A percentile compares a stretch with the other conserved stretches of the same genome.
Evolutionary conservation across 495 filamentous ascomycete species (phyloP).

Genomic region (Pseudomonodictys pantanalensis): DNA sequence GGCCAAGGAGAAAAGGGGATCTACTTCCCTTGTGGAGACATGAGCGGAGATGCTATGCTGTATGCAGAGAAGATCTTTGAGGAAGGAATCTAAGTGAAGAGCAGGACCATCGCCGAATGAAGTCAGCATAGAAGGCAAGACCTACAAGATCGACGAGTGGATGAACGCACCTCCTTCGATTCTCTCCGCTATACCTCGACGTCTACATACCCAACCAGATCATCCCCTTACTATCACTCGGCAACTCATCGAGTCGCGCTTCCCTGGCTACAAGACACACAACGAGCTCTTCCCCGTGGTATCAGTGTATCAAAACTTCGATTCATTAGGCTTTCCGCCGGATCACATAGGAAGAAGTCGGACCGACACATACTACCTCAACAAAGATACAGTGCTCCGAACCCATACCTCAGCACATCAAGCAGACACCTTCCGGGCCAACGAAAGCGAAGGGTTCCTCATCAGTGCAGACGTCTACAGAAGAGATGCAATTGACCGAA

Average conservation of each 20-base stretch:
- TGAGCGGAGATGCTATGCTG: too few relatives aligned
- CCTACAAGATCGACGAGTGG: conserved; percentile 73
- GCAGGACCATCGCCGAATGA: conserved; percentile 21
- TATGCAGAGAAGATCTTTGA: too few relatives aligned
- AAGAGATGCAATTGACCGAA: conserved; percentile 88
- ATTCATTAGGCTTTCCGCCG: conserved; percentile 84
- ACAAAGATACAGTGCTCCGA: conserved; percentile 74
- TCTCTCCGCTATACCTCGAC: conserved; percentile 65
- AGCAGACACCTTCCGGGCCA: conserved; percentile 72
- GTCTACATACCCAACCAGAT: conserved; percentile 79
- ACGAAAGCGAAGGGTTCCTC: conserved; percentile 73
- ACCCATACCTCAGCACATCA: conserved; percentile 96
- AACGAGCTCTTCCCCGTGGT: conserved; percentile 80
- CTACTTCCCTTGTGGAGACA: too few relatives aligned
- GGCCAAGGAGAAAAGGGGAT: too few relatives aligned
- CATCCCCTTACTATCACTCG: conserved; percentile 91
- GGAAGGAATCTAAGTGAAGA: conserved; percentile 12
- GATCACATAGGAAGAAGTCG: conserved; percentile 86
- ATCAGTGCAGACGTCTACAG: conserved; percentile 96
- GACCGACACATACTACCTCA: conserved; percentile 95
- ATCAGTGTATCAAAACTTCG: conserved; percentile 85
- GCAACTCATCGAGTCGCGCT: conserved; percentile 85
- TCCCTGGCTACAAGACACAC: conserved; percentile 73
- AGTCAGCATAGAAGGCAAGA: conserved; percentile 57
- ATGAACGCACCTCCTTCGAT: conserved; percentile 79